phyloP scores from a whole-genome alignment of 495 filamentous ascomycete species.

The Trichoderma parareesei region DNA sequence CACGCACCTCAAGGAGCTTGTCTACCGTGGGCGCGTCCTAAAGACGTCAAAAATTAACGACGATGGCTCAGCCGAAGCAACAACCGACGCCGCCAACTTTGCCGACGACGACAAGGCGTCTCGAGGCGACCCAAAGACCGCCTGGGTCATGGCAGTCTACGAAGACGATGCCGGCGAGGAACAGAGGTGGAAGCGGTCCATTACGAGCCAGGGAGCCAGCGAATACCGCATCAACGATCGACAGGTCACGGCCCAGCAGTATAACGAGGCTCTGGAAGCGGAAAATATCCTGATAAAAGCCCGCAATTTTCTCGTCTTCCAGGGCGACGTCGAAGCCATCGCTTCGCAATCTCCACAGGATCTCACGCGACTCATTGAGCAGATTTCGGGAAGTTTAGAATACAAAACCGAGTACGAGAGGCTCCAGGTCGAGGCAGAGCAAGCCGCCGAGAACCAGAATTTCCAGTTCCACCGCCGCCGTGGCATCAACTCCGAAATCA shows the following conservation, averaged over 20 bases:
- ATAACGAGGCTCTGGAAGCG: slow-evolving; percentile 85
- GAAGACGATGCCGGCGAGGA: slow-evolving; percentile 96
- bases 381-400: slow-evolving; percentile 93
- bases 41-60: slow-evolving; percentile 84
- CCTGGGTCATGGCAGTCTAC: slow-evolving; percentile 99
- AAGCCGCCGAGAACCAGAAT: slow-evolving; percentile 79
- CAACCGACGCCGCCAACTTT: slow-evolving; percentile 35
- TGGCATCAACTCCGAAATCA: slow-evolving; percentile 95
- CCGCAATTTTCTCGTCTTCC: slow-evolving; percentile 95
- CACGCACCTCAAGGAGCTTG: slow-evolving; percentile 85
- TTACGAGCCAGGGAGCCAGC: slow-evolving; percentile 80
- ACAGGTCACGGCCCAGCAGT: slow-evolving; percentile 78
- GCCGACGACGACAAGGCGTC: slow-evolving; percentile 51
- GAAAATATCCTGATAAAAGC: slow-evolving; percentile 98
- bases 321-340: slow-evolving; percentile 97
- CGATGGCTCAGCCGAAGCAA: slow-evolving; percentile 63
- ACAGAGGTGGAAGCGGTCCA: slow-evolving; percentile 89
- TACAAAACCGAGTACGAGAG: slow-evolving; percentile 93
- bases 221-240: slow-evolving; percentile 96
- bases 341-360: slow-evolving; percentile 88
- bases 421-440: slow-evolving; percentile 74
- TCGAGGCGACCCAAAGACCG: slow-evolving; percentile 72
- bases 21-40: slow-evolving; percentile 92
- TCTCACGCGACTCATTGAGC: slow-evolving; percentile 91
- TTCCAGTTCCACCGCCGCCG: slow-evolving; percentile 80